Base-by-base conservation (phyloP, 805 yeast species). In the Wickerhamiella dianesei region DNA sequence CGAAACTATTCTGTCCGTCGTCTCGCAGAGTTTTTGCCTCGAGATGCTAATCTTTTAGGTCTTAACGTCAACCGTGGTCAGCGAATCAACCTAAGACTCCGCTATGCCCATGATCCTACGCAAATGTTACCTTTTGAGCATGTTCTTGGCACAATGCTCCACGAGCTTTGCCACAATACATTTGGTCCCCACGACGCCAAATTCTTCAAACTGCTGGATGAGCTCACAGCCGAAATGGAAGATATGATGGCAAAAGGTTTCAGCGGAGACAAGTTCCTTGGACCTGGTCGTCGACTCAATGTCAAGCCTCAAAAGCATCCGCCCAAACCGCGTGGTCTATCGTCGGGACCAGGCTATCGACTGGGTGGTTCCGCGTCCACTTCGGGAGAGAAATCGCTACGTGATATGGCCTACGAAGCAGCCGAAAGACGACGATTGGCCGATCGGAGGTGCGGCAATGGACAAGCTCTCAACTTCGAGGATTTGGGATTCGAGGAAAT, bases 11-110 rank as follows among this genome's bases (percentile, higher is more conserved):
- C 73, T 45, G 89, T 88, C 2, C 78, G 77, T 0, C 65, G 73
- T 0, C 61, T 89, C 14, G 75, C 82, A 52, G 97, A 89, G 61
- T 83, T 89, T 74, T 81, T 68, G 51, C 97, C 97, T 2, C 79
- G 73, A 51, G 70, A 75, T 56, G 67, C 73, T 2, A 63, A 70
- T 14, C 64, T 89, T 18, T 64, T 88, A 12, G 97, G 97, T 0
- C 64, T 87, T 52, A 89, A 89, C 61, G 86, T 86, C 5, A 85
- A 85, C 59, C 64, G 64, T 4, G 97, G 97, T 1, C 67, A 67
- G 49, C 82, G 81, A 59, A 77, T 89, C 17, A 71, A 80, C 59
- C 58, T 89, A 9, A 62, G 96, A 48, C 65, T 89, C 35, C 68
- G 97, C 48, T 72, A 73, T 25, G 75, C 77, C 4, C 61, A 65